Percentiles rank a stretch among this genome's conserved stretches.
phyloP scores from a whole-genome alignment of 2,329 filamentous ascomycete genomes.

The Exophiala sp. region DNA sequence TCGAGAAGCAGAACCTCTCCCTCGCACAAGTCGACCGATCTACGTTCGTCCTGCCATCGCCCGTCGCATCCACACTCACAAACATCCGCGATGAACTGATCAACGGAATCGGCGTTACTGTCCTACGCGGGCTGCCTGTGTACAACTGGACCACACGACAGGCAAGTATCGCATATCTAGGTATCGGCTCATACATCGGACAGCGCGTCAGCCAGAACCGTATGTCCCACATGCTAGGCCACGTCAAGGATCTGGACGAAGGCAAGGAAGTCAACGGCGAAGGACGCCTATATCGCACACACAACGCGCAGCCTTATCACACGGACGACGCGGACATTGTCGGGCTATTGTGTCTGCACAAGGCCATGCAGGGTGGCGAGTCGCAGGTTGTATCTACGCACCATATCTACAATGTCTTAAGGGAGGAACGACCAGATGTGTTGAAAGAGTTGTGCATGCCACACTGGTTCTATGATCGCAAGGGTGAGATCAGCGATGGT shows the following conservation, averaged over 20 bases:
- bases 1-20: constrained; percentile 61
- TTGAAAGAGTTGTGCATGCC: constrained; percentile 70
- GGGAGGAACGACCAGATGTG: constrained; percentile 71
- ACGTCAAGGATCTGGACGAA: constrained; percentile 83
- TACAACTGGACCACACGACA: constrained; percentile 71
- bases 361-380: constrained; percentile 76
- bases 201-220: constrained; percentile 86
- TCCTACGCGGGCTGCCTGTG: constrained; percentile 82
- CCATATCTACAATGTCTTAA: constrained; percentile 75
- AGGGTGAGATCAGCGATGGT: constrained; percentile 72
- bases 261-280: constrained; percentile 76
- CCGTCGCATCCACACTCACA: constrained; percentile 52
- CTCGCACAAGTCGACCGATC: constrained; percentile 68
- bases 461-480: constrained; percentile 88
- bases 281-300: constrained; percentile 84
- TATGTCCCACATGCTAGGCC: constrained; percentile 77
- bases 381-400: constrained; percentile 78
- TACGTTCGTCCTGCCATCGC: constrained; percentile 58
- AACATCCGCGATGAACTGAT: constrained; percentile 64
- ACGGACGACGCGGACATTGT: constrained; percentile 79
- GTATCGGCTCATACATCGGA: constrained; percentile 75
- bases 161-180: constrained; percentile 83
- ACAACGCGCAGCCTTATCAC: constrained; percentile 80
- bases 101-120: constrained; percentile 80
- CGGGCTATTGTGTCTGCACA: constrained; percentile 74